A percentile compares a stretch with the other conserved stretches of the same genome.
These are phyloP conservation scores for Naegleria gruberi DNA, from an alignment of 208 protist genomes.

Conservation along the genomic window DNA sequence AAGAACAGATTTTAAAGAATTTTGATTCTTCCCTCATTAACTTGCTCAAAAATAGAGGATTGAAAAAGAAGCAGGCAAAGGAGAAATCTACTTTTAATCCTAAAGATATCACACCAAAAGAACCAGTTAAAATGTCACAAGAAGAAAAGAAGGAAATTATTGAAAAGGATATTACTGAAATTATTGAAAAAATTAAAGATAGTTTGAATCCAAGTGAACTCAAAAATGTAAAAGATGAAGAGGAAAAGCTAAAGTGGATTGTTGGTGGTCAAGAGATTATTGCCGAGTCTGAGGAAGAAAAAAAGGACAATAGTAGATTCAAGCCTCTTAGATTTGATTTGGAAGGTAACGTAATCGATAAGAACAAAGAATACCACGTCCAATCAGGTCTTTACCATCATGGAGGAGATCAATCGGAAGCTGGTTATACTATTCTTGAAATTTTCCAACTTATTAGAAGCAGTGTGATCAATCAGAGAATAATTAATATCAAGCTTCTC, in stretches of 20 bases:
- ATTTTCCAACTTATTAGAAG: not conserved
- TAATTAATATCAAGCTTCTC: not conserved
- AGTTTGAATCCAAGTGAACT: not conserved
- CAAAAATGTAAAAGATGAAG: not conserved
- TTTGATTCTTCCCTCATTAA: not conserved
- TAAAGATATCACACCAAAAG: not conserved
- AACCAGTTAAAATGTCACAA: not conserved
- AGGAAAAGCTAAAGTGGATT: not conserved
- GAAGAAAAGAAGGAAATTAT: not conserved
- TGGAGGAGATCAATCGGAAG: not conserved
- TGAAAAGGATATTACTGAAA: not conserved
- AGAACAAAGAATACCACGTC: not conserved
- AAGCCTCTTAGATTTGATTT: not conserved
- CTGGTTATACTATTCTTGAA: not conserved
- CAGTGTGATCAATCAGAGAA: not conserved
- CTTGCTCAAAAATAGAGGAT: not conserved
- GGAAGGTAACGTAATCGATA: not conserved
- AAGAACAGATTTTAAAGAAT: not conserved
- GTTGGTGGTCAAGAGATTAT: not conserved
- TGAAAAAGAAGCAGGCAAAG: not conserved
- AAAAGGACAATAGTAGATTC: not conserved
- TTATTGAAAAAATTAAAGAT: constrained; percentile 1
- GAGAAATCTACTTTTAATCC: not conserved
- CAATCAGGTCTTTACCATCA: not conserved
- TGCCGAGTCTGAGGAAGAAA: not conserved